Evolutionary conservation across 78 protist species (phyloP), one percentile per base, ranked within the genome.

Genomic region (Dictyostelium intermedium): DNA sequence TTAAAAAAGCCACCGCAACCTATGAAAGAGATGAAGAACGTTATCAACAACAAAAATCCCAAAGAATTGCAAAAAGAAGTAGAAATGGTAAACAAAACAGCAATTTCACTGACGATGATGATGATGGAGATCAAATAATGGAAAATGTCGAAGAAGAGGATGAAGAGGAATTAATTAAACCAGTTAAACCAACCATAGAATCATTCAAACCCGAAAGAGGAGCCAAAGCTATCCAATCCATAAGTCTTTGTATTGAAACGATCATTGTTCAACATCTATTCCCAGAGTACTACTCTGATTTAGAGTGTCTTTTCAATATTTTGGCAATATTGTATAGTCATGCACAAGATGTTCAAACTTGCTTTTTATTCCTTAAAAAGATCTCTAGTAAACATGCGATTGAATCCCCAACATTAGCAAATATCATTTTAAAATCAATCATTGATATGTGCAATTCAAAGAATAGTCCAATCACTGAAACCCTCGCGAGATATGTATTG

Each of bases 21-120:
- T 56, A 56, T 20, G 37, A 35, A 6, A 74, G 16, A 32, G 66
- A 56, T 56, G 25, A 6, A 5, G 66, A 56, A 56, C 14, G 27
- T 73, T 73, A 73, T 34, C 10, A 73, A 82, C 47, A 25, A 56
- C 63, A 82, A 82, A 30, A 56, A n/a, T 82, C 9, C 30, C 63
- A 82, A 50, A 53, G 85, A 82, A 34, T 60, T 60, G 56, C 74
- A 41, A 50, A 82, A 45, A 56, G 73, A 45, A 34, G 73, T 56
- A 16, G 63, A 50, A 53, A 27, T 6, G 20, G 16, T 7, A 32
- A 50, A 56, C 27, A 69, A 82, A 30, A 63, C 70, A 20, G 11
- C 32, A 13, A 50, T 50, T 50, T 10, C 13, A 7, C 13, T 1
- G 53, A 60, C 30, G 25, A 60, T 20, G 70, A 56, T 56, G 25